Conservation (phyloP, 2,329 filamentous ascomycete species). For the Pseudocercospora musae region DNA sequence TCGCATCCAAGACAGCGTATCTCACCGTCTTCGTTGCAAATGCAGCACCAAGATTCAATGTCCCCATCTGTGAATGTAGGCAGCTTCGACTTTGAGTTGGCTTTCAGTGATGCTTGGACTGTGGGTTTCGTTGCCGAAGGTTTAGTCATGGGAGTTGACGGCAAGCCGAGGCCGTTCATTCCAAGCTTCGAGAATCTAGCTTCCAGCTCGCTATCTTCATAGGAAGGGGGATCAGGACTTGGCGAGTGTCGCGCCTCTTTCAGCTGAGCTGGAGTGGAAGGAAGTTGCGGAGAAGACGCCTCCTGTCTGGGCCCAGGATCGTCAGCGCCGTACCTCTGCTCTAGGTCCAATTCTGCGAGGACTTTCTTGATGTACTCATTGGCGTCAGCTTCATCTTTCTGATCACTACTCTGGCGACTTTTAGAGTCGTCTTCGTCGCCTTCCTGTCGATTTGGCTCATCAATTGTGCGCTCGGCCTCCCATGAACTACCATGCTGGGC, state of each 20-base stretch:
- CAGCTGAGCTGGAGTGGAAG: constrained; percentile 33
- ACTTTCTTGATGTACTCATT: constrained; percentile 47
- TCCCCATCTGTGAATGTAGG: constrained; percentile 63
- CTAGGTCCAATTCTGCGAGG: constrained; percentile 46
- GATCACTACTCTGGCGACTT: constrained; percentile 25
- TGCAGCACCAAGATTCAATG: constrained; percentile 73
- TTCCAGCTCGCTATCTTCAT: constrained; percentile 45
- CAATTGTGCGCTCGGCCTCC: constrained; percentile 1
- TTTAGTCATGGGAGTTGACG: constrained; percentile 46
- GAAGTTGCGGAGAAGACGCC: constrained; percentile 24
- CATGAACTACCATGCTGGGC: constrained; percentile 15
- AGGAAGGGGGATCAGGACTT: constrained; percentile 27
- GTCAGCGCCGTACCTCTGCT: constrained; percentile 38
- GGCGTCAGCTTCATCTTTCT: constrained; percentile 40
- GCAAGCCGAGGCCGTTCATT: constrained; percentile 43
- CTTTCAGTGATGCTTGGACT: constrained; percentile 20
- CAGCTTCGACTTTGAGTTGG: constrained; percentile 35
- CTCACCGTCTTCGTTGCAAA: constrained; percentile 75
- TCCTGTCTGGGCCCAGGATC: constrained; percentile 1
- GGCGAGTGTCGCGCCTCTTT: constrained; percentile 11
- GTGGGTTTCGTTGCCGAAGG: constrained; percentile 34
- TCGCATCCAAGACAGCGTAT: constrained; percentile 70
- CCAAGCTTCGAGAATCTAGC: constrained; percentile 45
- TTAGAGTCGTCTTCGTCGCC: constrained; percentile 1
- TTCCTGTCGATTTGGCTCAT: constrained; percentile 1